Evolutionary conservation across 441 rosid species (phyloP), one percentile per base, ranked within the genome.

Genomic region (Theobroma grandiflorum): DNA sequence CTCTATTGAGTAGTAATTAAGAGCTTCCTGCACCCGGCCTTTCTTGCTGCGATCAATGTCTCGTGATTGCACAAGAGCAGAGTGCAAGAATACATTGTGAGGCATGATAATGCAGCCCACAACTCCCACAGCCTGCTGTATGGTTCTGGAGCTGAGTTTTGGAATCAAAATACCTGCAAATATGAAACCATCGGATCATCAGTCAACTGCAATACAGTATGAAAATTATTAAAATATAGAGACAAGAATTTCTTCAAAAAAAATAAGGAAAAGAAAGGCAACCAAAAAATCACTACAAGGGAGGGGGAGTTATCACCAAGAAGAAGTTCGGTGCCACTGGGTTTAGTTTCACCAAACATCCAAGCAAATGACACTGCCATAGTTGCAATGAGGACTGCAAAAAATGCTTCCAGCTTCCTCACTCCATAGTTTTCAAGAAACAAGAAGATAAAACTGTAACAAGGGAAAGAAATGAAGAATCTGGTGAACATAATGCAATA

Each of bases 81-180:
- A 95, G 83, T 95, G 98, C 84, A 96, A 89, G 85, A 93, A 96
- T 40, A 95, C 93, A 61, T 94, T 96, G 85, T 96, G 98, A 35
- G 99, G 98, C 98, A 94, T 96, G 75, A 96, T 96, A 69, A 96
- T 89, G 82, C 99, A 89, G 77, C 99, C 98, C 81, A 94, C 95
- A 73, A 93, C 94, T 72, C 97, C 99, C 26, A 93, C 98, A 58
- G 97, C 99, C 80, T 96, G 96, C 65, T 86, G 85, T 81, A 94
- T 92, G 8, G 99, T 95, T 88, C 77, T 90, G 3, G 98, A 92
- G 84, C 96, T 91, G 47, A 95, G 98, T 66, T 86, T 92, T 2
- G 97, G 98, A 71, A 96, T 76, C 88, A 95, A 73, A 22, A 96
- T 67, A 8, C 99, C 98, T 96, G 84, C 81, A 82, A 78, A 78